Conservation (phyloP, 2,329 filamentous ascomycete species). For the Exophiala xenobiotica region DNA sequence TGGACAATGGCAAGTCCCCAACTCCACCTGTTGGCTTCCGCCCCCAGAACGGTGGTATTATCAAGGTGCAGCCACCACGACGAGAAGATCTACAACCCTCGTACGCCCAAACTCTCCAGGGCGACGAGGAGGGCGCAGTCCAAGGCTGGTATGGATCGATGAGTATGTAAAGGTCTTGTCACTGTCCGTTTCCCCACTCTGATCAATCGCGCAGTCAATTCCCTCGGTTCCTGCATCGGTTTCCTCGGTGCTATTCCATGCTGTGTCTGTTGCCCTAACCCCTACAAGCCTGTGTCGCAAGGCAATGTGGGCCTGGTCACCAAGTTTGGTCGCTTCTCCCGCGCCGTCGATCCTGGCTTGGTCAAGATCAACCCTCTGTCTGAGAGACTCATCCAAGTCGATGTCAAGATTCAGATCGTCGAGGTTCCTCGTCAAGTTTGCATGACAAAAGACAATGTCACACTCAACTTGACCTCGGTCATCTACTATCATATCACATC, state of each 20-base stretch:
- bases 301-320: slow-evolving; percentile 94
- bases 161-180: slow-evolving; percentile 59
- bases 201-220: slow-evolving; percentile 58
- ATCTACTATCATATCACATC: slow-evolving; percentile 98
- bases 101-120: slow-evolving; percentile 67
- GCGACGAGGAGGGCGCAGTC: slow-evolving; percentile 64
- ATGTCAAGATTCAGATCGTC: slow-evolving; percentile 99
- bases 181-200: slow-evolving; percentile 1
- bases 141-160: slow-evolving; percentile 89
- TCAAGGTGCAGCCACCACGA: slow-evolving; percentile 75
- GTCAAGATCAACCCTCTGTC: slow-evolving; percentile 96
- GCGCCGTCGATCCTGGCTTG: slow-evolving; percentile 92
- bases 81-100: slow-evolving; percentile 81
- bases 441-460: slow-evolving; percentile 99
- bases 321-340: slow-evolving; percentile 90
- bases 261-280: slow-evolving; percentile 90
- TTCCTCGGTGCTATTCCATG: slow-evolving; percentile 83
- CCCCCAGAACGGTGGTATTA: slow-evolving; percentile 50
- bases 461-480: slow-evolving; percentile 86
- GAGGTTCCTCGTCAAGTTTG: slow-evolving; percentile 93
- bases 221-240: slow-evolving; percentile 71
- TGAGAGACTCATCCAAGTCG: slow-evolving; percentile 84
- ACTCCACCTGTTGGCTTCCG: slow-evolving; percentile 46
- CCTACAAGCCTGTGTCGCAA: slow-evolving; percentile 87
- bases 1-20: slow-evolving; percentile 39